Evolutionary conservation across 2,329 filamentous ascomycete genomes (phyloP), one percentile per base, ranked within the genome.

Genomic region (Ascocoryne sarcoides): DNA sequence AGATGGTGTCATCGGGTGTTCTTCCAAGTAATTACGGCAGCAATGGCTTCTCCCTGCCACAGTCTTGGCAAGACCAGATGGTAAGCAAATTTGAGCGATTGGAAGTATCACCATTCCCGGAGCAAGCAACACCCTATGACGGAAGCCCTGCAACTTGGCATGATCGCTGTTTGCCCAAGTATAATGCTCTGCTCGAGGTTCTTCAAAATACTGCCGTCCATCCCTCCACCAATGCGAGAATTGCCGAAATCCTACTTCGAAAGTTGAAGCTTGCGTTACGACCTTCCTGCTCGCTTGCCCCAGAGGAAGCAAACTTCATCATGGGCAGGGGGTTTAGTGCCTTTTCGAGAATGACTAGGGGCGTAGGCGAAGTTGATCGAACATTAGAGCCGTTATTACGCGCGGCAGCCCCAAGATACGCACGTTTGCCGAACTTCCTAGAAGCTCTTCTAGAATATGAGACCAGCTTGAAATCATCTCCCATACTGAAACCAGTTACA

Each of bases 41-140:
- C 40, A 73, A 79, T 39, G 66, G 64, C 19, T 75, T 76, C 49
- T 62, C 60, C 10, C 61, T 82, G 20, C 78, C 78, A 1, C 76
- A 79, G 49, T 74, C 71, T 14, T 87, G 83, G 82, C 84, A 86
- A 56, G 73, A 80, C 47, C 75, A 80, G 44, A 84, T 90, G 37
- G 73, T 81, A 28, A 72, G 73, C 47, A 81, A 78, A 48, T 85
- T 90, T 49, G 75, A 80, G 52, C 65, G 69, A 14, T 62, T 84
- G 12, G 77, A 80, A 53, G 68, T 73, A 9, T 77, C 74, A 0
- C 75, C 78, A 0, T 82, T 82, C 40, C 77, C 77, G 0, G 78
- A 82, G 51, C 69, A 73, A 48, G 75, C 73, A 4, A 70, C 72
- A 3, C 47, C 53, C 20, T 76, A 77, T 51, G 71, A 77, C 44